phyloP scores from a whole-genome alignment of 495 filamentous ascomycete genomes.

The Apodospora peruviana region DNA sequence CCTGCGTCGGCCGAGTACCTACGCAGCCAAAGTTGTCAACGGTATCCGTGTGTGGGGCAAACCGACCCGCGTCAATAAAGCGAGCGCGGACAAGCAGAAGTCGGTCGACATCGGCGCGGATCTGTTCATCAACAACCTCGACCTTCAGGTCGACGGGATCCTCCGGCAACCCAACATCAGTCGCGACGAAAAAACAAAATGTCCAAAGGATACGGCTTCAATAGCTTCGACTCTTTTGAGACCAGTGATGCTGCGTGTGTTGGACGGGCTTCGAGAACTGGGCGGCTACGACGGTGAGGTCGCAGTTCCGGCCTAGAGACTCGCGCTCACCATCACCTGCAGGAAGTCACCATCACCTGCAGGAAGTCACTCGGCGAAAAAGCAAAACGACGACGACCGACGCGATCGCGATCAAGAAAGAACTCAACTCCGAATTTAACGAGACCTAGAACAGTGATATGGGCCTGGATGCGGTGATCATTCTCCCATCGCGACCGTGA shows the following conservation, averaged over 20 bases:
- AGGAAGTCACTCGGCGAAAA: constrained; percentile 79
- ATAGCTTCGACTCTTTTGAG: constrained; percentile 91
- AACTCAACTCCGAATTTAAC: too few relatives aligned
- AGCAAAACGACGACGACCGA: constrained; percentile 72
- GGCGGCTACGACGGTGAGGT: too few relatives aligned
- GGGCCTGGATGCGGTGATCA: too few relatives aligned
- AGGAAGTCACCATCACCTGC: too few relatives aligned
- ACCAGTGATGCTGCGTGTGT: constrained; percentile 91
- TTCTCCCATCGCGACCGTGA: constrained; percentile 47
- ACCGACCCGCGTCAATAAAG: constrained; percentile 93
- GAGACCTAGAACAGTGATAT: too few relatives aligned
- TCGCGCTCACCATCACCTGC: constrained; percentile 94
- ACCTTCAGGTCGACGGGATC: constrained; percentile 84
- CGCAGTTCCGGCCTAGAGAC: constrained; percentile 85
- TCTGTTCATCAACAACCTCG: constrained; percentile 93
- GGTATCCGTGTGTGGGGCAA: constrained; percentile 89
- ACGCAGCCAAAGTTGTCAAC: constrained; percentile 95
- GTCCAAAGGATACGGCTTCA: constrained; percentile 94
- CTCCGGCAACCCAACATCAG: constrained; percentile 86
- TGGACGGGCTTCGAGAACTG: too few relatives aligned
- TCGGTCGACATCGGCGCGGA: constrained; percentile 93
- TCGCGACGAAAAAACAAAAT: constrained; percentile 83
- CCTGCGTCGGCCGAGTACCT: constrained; percentile 97
- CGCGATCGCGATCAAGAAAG: constrained; percentile 67
- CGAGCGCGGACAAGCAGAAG: constrained; percentile 88